A percentile compares a stretch with the other conserved stretches of the same genome.
Conservation (phyloP, 169 alveolate species). For the Eimeria praecox region DNA sequence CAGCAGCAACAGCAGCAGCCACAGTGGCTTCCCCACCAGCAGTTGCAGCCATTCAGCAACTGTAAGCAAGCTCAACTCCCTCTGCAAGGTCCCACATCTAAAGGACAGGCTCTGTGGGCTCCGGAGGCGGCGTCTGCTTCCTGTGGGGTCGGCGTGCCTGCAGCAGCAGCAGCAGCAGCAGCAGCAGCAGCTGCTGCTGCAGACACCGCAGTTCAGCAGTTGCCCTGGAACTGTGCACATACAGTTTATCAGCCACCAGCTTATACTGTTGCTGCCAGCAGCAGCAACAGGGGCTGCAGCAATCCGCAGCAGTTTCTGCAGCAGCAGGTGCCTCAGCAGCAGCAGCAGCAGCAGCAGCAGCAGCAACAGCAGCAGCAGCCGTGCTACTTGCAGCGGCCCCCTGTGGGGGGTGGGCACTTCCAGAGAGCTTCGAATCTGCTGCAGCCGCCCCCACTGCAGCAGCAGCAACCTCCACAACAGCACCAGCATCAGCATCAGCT, state of each 20-base stretch:
- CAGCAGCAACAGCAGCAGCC: conserved; percentile 5
- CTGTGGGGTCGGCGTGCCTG: neutral
- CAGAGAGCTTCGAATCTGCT: neutral
- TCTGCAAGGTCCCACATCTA: neutral
- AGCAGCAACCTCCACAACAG: neutral
- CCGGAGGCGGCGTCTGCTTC: neutral
- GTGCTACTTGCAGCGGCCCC: neutral
- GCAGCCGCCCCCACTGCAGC: neutral
- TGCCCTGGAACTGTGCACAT: neutral
- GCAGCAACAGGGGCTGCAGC: neutral
- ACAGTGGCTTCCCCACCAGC: neutral
- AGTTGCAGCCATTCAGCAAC: neutral
- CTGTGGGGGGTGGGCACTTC: neutral
- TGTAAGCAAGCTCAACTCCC: neutral
- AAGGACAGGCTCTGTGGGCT: neutral
- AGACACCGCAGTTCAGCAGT: neutral
- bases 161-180: neutral
- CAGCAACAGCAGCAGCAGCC: conserved; percentile 7
- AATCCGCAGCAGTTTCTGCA: neutral
- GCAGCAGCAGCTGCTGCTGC: neutral
- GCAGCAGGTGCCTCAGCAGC: too few species aligned
- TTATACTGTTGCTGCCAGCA: neutral
- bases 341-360: neutral
- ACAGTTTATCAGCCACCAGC: neutral
- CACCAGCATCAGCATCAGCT: neutral